phyloP scores from a whole-genome alignment of 257 asterid genomes.

The Leptodermis oblonga region DNA sequence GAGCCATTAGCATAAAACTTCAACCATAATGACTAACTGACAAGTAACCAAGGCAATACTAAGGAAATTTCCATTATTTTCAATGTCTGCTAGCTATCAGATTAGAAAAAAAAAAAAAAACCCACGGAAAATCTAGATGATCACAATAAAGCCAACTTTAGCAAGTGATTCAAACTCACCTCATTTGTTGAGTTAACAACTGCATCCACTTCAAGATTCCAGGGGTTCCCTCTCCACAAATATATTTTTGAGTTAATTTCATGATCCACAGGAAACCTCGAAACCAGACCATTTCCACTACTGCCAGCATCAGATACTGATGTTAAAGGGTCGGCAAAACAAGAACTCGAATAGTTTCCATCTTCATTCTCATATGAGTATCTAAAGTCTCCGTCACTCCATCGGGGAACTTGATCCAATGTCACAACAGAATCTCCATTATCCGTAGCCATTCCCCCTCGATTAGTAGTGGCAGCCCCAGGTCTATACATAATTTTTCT shows the following conservation, averaged over 20 bases:
- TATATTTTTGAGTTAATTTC: slow-evolving; percentile 77
- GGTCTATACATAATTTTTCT: slow-evolving; percentile 45
- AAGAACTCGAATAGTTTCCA: slow-evolving; percentile 43
- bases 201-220: slow-evolving; percentile 98
- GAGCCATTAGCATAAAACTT: background rate
- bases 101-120: background rate
- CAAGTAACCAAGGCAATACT: background rate
- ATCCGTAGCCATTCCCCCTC: slow-evolving; percentile 71
- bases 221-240: slow-evolving; percentile 93
- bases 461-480: slow-evolving; percentile 52
- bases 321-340: slow-evolving; percentile 69
- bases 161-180: slow-evolving; percentile 40
- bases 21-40: background rate
- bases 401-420: slow-evolving; percentile 71
- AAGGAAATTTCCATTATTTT: background rate
- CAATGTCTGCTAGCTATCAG: background rate
- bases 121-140: background rate
- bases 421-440: slow-evolving; percentile 74
- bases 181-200: slow-evolving; percentile 89
- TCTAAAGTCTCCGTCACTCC: slow-evolving; percentile 76
- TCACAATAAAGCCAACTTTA: background rate
- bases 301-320: slow-evolving; percentile 61
- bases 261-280: slow-evolving; percentile 75
- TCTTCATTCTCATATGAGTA: slow-evolving; percentile 68
- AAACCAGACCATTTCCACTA: slow-evolving; percentile 54